Conservation (phyloP, 441 rosid genomes). For the Mallotus japonicus region DNA sequence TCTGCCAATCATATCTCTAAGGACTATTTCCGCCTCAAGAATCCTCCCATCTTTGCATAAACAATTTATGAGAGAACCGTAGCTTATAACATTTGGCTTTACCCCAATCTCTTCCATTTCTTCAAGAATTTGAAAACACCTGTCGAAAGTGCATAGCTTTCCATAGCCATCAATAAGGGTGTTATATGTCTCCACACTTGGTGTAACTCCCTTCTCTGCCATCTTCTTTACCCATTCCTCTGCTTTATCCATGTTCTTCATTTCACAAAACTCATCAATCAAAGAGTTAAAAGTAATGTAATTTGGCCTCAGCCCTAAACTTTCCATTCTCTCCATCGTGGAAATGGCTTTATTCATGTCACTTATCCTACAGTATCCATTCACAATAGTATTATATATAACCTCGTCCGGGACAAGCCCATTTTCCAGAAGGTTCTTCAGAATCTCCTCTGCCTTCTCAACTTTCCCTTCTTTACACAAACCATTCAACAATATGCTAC, state of each 20-base stretch:
- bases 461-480: slow-evolving; percentile 56
- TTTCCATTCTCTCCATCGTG: slow-evolving; percentile 53
- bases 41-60: slow-evolving; percentile 66
- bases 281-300: slow-evolving; percentile 56
- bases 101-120: slow-evolving; percentile 62
- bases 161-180: slow-evolving; percentile 73
- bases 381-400: slow-evolving; percentile 55
- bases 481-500: slow-evolving; percentile 53
- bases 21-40: slow-evolving; percentile 70
- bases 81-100: slow-evolving; percentile 64
- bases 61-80: slow-evolving; percentile 66
- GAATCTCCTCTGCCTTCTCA: slow-evolving; percentile 57
- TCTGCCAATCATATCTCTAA: slow-evolving; percentile 61
- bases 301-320: slow-evolving; percentile 49
- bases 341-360: slow-evolving; percentile 46
- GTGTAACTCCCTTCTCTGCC: slow-evolving; percentile 53
- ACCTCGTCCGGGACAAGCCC: slow-evolving; percentile 54
- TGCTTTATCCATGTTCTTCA: slow-evolving; percentile 55
- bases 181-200: slow-evolving; percentile 59
- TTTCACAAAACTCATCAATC: slow-evolving; percentile 50
- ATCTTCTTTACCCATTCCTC: slow-evolving; percentile 62
- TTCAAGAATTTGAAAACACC: slow-evolving; percentile 65
- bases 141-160: slow-evolving; percentile 46
- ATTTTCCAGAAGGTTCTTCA: slow-evolving; percentile 39
- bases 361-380: slow-evolving; percentile 55